Evolutionary conservation across 495 filamentous ascomycete genomes (phyloP).

Genomic region (Penicillium manginii): DNA sequence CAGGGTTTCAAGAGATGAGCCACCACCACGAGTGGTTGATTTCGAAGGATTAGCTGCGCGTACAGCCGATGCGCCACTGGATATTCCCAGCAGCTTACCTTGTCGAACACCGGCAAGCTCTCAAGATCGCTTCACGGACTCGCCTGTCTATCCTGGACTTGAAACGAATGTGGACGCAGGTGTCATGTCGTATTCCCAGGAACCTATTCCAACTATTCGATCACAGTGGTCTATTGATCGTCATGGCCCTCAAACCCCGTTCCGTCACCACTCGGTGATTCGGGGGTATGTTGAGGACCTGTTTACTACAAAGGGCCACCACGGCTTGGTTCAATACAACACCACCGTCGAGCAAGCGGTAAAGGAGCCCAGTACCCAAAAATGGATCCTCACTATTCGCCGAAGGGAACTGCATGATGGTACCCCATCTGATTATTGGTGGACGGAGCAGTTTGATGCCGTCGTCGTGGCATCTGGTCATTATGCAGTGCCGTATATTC

Average conservation of each 20-base stretch:
- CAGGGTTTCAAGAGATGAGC: conserved; percentile 49
- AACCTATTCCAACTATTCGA: conserved; percentile 36
- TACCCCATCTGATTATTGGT: conserved; percentile 43
- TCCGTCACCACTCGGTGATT: conserved; percentile 43
- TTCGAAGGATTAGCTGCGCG: conserved; percentile 46
- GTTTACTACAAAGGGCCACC: conserved; percentile 37
- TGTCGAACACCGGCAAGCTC: conserved; percentile 43
- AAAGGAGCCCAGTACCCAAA: conserved; percentile 30
- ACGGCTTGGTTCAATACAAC: conserved; percentile 41
- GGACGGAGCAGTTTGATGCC: conserved; percentile 62
- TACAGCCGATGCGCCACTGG: conserved; percentile 51
- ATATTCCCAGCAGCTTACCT: conserved; percentile 51
- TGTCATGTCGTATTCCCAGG: conserved; percentile 46
- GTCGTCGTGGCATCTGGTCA: conserved; percentile 82
- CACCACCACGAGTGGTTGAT: conserved; percentile 35
- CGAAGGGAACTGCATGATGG: conserved; percentile 24
- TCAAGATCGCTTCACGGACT: conserved; percentile 54
- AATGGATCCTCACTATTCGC: conserved; percentile 44
- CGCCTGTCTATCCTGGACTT: conserved; percentile 41
- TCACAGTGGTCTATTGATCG: conserved; percentile 41
- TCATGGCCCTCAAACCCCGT: conserved; percentile 43
- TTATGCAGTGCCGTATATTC: conserved; percentile 73
- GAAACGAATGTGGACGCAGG: conserved; percentile 47
- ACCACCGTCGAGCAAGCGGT: conserved; percentile 46
- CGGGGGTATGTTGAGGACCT: conserved; percentile 44